Base-by-base conservation (phyloP, 805 yeast species). In the Lipomyces lipofer region DNA sequence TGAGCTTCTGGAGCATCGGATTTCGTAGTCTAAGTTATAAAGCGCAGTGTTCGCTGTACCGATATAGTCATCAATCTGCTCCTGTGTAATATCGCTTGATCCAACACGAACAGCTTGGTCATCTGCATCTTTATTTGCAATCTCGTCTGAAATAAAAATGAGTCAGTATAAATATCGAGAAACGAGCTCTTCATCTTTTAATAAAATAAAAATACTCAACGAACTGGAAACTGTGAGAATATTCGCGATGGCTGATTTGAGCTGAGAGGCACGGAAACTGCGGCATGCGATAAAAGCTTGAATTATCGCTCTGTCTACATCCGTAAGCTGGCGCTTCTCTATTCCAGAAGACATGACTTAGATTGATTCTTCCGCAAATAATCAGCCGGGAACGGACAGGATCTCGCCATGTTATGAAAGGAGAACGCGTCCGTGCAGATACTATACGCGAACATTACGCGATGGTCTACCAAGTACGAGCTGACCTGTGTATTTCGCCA, bases 231-330 rank as follows among this genome's bases (percentile, higher is more conserved):
- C 47, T 7, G 52, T 51, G 17, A 56, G 22, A 12, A 56, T 51
- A 6, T 38, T 45, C 5, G 59, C 47, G 2, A 56, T 42, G 9
- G 54, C 56, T 13, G 25, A 28, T 27, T 32, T 39, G 28, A 56
- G 32, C 33, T 56, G 44, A 8, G 12, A 8, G 21, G 38, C 43
- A 3, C 28, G 30, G n/a, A 56, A 32, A 25, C 6, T 44, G 15
- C 59, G 52, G 8, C 44, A 47, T 15, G 49, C 54, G 8, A 56
- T 25, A 24, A 56, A 56, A 4, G 53, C 49, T 30, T 56, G 59
- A 12, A 56, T 42, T 15, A 56, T 40, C 17, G 56, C 59, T 12
- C 56, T 22, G 27, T 56, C 54, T 4, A 45, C 59, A 29, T 56
- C 56, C 3, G 54, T 47, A n/a, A 43, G 19, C 7, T 19, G 27